phyloP scores from a whole-genome alignment of 768 basidiomycete genomes.

The Serendipita vermifera region DNA sequence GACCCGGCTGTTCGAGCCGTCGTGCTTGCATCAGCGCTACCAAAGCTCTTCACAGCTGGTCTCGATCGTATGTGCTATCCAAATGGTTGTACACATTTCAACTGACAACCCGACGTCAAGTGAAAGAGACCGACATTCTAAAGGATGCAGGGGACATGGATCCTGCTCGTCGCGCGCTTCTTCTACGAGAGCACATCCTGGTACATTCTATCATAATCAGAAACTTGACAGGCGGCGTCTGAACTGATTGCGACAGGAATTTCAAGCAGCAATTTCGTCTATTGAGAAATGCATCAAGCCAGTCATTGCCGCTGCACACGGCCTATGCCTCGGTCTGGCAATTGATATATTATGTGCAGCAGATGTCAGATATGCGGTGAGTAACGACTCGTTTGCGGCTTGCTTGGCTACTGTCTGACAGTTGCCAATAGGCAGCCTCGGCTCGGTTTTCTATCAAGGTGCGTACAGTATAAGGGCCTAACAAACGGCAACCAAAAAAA shows the following conservation, averaged over 20 bases:
- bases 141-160: slow-evolving; percentile 26
- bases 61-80: slow-evolving; percentile 46
- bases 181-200: slow-evolving; percentile 34
- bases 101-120: slow-evolving; percentile 6
- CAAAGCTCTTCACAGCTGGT: slow-evolving; percentile 72
- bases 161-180: slow-evolving; percentile 38
- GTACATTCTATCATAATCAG: slow-evolving; percentile 18
- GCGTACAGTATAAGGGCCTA: not conserved
- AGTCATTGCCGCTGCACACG: slow-evolving; percentile 73
- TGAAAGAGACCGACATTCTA: slow-evolving; percentile 13
- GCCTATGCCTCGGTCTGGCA: slow-evolving; percentile 59
- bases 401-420: not conserved
- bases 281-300: slow-evolving; percentile 61
- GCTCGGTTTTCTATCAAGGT: not conserved
- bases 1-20: slow-evolving; percentile 52
- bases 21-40: slow-evolving; percentile 56
- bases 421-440: not conserved
- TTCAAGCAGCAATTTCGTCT: slow-evolving; percentile 59
- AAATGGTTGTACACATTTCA: slow-evolving; percentile 21
- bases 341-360: slow-evolving; percentile 65
- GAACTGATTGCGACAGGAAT: slow-evolving; percentile 24
- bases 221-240: slow-evolving; percentile 16
- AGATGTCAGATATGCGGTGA: slow-evolving; percentile 64
- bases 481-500: too few species aligned
- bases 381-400: not conserved